These are phyloP conservation scores for Sphaerulina vaccinii DNA, from an alignment of 2,329 filamentous ascomycete species.

Conservation along the genomic window DNA sequence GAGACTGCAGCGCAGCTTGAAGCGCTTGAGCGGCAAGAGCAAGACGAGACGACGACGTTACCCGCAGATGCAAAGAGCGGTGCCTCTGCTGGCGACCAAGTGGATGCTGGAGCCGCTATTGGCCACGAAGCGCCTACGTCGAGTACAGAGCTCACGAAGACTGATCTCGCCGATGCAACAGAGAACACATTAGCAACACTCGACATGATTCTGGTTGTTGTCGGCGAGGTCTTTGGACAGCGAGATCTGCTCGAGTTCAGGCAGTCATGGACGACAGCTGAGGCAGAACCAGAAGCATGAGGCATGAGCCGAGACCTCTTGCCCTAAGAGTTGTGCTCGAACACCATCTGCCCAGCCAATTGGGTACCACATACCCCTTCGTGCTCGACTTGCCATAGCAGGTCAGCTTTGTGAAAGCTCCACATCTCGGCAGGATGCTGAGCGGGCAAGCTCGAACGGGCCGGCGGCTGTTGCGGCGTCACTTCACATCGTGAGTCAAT, in stretches of 20 bases:
- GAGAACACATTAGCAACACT: conserved; percentile 59
- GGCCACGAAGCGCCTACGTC: neutral
- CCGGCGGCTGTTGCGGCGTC: conserved; percentile 11
- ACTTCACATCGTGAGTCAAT: conserved; percentile 10
- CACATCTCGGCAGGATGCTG: conserved; percentile 1
- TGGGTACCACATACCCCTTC: conserved; percentile 1
- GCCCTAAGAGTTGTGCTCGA: neutral
- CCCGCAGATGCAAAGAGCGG: neutral
- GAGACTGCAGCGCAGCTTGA: conserved; percentile 32
- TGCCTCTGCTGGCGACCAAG: conserved; percentile 11
- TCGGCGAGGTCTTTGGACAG: conserved; percentile 87
- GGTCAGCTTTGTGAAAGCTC: conserved; percentile 4
- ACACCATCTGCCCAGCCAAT: neutral
- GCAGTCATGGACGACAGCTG: conserved; percentile 28
- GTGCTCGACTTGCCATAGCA: neutral
- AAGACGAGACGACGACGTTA: neutral
- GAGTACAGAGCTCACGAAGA: neutral
- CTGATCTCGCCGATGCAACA: conserved; percentile 5
- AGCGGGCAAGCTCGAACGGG: conserved; percentile 10
- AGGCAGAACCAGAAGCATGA: neutral
- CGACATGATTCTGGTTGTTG: conserved; percentile 87
- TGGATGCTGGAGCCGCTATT: conserved; percentile 40
- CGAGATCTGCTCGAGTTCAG: conserved; percentile 77
- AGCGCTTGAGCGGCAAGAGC: conserved; percentile 15
- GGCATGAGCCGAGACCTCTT: neutral